Conservation (phyloP, 768 basidiomycete genomes). For the Kwoniella sp. region DNA sequence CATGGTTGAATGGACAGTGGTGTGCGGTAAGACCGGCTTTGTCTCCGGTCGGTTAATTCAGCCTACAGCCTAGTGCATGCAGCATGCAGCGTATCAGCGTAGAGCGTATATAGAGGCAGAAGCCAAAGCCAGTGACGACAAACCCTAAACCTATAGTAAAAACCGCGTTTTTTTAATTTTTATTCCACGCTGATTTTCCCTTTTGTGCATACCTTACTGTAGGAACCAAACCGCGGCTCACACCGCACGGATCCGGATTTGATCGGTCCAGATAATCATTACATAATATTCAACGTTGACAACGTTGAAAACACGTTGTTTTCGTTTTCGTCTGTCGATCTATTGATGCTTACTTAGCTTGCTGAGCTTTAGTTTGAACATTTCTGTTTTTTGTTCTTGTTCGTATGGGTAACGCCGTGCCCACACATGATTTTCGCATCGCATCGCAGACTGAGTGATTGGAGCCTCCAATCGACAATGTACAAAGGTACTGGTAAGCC, state of each 20-base stretch:
- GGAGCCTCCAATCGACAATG: no score
- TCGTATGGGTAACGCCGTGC: no score
- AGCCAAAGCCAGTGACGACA: neutral
- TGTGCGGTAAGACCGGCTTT: slow-evolving; percentile 1
- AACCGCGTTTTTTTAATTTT: neutral
- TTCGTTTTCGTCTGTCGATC: neutral
- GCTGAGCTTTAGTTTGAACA: no score
- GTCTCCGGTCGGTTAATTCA: slow-evolving; percentile 1
- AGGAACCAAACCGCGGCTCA: neutral
- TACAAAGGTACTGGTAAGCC: no score
- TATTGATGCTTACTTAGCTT: neutral
- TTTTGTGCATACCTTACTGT: neutral
- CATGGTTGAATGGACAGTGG: neutral
- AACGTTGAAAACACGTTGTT: neutral
- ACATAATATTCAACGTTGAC: no score
- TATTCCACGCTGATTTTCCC: neutral
- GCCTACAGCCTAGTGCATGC: no score
- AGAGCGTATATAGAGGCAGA: no score
- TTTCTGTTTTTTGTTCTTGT: no score
- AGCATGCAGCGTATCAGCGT: no score
- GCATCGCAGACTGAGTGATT: no score
- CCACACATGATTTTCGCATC: no score
- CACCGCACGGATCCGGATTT: neutral
- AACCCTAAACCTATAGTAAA: neutral
- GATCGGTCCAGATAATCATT: neutral